phyloP scores from a whole-genome alignment of 2,329 filamentous ascomycete genomes.

The Paraphoma sp. region DNA sequence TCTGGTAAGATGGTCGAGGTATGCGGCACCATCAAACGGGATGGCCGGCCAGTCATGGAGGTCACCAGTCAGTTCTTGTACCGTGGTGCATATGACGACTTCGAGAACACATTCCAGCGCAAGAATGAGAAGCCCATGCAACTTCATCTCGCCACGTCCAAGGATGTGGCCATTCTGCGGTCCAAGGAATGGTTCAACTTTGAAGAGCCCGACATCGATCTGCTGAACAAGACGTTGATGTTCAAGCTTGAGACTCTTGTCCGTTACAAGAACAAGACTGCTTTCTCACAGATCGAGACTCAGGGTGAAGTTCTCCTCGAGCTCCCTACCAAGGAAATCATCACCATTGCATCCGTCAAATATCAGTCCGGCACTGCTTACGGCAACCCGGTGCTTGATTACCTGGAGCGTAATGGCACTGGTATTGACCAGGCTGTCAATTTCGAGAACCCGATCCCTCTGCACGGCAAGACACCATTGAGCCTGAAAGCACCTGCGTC shows the following conservation, averaged over 20 bases:
- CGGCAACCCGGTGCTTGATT: slow-evolving; percentile 96
- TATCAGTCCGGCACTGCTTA: slow-evolving; percentile 91
- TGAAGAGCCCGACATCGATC: slow-evolving; percentile 82
- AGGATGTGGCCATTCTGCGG: slow-evolving; percentile 90
- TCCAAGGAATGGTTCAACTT: slow-evolving; percentile 98
- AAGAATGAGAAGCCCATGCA: slow-evolving; percentile 96
- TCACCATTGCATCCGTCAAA: slow-evolving; percentile 96
- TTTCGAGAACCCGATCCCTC: slow-evolving; percentile 96
- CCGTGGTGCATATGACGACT: slow-evolving; percentile 90
- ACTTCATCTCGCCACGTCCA: slow-evolving; percentile 82
- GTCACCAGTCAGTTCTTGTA: slow-evolving; percentile 99
- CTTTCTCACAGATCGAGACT: slow-evolving; percentile 92
- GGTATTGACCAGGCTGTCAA: slow-evolving; percentile 95
- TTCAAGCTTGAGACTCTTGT: slow-evolving; percentile 95
- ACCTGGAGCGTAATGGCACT: slow-evolving; percentile 87
- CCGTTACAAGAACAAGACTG: slow-evolving; percentile 91
- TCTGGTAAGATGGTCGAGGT: slow-evolving; percentile 99
- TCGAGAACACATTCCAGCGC: slow-evolving; percentile 97
- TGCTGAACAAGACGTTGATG: slow-evolving; percentile 90
- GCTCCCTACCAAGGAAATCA: slow-evolving; percentile 94
- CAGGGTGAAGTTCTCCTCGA: slow-evolving; percentile 91
- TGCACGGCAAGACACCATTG: slow-evolving; percentile 89
- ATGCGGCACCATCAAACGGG: slow-evolving; percentile 91
- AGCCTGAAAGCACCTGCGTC: slow-evolving; percentile 89
- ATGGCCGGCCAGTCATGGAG: slow-evolving; percentile 90